Evolutionary conservation across 106 monocot species (phyloP), one percentile per base, ranked within the genome.

Genomic region (Triglochin maritima): DNA sequence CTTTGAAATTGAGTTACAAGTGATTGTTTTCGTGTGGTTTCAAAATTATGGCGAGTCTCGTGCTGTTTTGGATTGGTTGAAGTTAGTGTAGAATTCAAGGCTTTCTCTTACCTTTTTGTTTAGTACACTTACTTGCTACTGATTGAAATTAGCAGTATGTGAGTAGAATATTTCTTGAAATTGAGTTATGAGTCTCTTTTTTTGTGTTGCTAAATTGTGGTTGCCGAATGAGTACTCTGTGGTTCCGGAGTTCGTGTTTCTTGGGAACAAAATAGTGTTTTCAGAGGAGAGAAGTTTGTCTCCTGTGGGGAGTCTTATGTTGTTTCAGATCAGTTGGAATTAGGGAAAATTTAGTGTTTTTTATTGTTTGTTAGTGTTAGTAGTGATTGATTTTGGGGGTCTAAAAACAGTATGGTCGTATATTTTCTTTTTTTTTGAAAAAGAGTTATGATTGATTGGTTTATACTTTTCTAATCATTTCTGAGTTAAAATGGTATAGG

Each of bases 141-240:
- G n/a, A n/a, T n/a, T n/a, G n/a, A n/a, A n/a, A 29, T 29, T 29
- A 29, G 29, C 29, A 29, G 29, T 29, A 29, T 0, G 29, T n/a
- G 29, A 29, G 29, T 29, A 29, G 29, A 29, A 29, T 29, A 29
- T 29, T 29, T 29, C 29, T 29, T 29, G 29, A 29, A 29, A 29
- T 29, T 29, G 42, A 7, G 44, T 46, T 44, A 5, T 5, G 6
- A 11, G 57, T 46, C 4, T 11, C 16, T 52, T 49, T 15, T 4
- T 51, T 15, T 11, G n/a, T n/a, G 15, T 49, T 8, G 9, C 11
- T 29, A 29, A 29, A 29, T 53, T 43, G 12, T 67, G 13, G 4
- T 67, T 71, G 4, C 29, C 29, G 71, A 80, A 10, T 6, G 98
- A 99, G 74, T 99, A 92, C 79, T 84, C 89, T 7, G 77, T 89